A percentile compares a stretch with the other conserved stretches of the same genome.
These are phyloP conservation scores for Trichophyton verrucosum DNA, from an alignment of 2,329 filamentous ascomycete genomes.

Conservation along the genomic window DNA sequence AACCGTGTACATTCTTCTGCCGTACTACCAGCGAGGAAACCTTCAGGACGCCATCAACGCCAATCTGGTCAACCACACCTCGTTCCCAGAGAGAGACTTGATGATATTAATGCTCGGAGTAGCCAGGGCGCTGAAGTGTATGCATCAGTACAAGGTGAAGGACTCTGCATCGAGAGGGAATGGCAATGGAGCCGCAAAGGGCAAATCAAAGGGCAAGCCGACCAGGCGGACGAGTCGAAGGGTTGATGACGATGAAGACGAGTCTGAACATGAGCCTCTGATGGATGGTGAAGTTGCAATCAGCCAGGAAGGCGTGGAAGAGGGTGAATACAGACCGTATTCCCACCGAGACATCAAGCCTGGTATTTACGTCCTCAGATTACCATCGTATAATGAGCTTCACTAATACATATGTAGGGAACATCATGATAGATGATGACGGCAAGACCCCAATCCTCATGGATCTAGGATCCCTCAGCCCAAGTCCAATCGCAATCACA, in stretches of 20 bases:
- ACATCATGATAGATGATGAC: constrained; percentile 96
- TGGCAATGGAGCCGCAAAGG: constrained; percentile 22
- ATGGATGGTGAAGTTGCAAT: constrained; percentile 65
- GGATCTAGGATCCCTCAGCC: constrained; percentile 87
- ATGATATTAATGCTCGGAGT: constrained; percentile 89
- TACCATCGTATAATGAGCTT: background rate
- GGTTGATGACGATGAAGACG: constrained; percentile 51
- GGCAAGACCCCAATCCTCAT: constrained; percentile 84
- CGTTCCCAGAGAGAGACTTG: constrained; percentile 74
- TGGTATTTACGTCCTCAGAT: constrained; percentile 43
- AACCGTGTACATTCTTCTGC: constrained; percentile 91
- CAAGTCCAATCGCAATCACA: constrained; percentile 77
- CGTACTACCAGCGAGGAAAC: constrained; percentile 91
- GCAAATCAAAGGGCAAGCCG: constrained; percentile 25
- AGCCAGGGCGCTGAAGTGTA: constrained; percentile 71
- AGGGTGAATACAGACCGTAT: constrained; percentile 64
- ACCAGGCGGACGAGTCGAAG: constrained; percentile 34
- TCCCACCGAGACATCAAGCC: constrained; percentile 96
- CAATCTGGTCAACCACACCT: constrained; percentile 87
- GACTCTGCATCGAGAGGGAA: constrained; percentile 35
- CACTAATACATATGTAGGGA: constrained; percentile 40
- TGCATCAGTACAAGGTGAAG: constrained; percentile 75
- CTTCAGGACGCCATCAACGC: constrained; percentile 98
- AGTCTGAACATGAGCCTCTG: constrained; percentile 65
- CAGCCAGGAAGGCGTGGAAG: constrained; percentile 54